Conservation (phyloP, 306 rosid species). For the Vicia villosa region DNA sequence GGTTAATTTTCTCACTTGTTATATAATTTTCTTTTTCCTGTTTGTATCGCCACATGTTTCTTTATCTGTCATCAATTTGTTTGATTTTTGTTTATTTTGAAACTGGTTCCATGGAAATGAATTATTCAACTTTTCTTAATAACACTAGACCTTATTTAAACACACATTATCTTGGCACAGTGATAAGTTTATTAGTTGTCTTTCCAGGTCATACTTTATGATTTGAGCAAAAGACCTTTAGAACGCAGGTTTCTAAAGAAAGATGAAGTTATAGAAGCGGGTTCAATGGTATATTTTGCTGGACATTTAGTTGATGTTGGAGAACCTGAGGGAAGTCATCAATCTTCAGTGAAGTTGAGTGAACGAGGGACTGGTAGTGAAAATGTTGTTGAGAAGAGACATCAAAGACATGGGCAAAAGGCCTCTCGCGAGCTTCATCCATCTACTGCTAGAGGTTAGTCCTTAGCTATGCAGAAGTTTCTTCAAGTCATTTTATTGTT, state of each 20-base stretch:
- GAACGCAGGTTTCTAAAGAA: slow-evolving; percentile 63
- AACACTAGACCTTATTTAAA: neutral
- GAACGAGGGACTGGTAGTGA: slow-evolving; percentile 31
- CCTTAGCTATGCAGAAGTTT: neutral
- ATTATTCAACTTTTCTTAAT: slow-evolving; percentile 6
- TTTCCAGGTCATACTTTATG: slow-evolving; percentile 64
- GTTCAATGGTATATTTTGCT: slow-evolving; percentile 56
- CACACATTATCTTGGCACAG: slow-evolving; percentile 5
- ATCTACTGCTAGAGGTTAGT: slow-evolving; percentile 52
- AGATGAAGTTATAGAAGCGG: slow-evolving; percentile 59
- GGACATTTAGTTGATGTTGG: slow-evolving; percentile 72
- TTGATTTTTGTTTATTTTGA: slow-evolving; percentile 28
- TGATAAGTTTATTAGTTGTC: slow-evolving; percentile 13
- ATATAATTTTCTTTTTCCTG: slow-evolving; percentile 25
- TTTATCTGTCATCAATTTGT: slow-evolving; percentile 19
- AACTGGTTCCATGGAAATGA: slow-evolving; percentile 17
- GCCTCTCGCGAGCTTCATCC: slow-evolving; percentile 36
- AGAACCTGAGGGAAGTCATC: slow-evolving; percentile 54
- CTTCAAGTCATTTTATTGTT: neutral
- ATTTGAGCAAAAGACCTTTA: slow-evolving; percentile 56
- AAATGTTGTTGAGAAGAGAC: slow-evolving; percentile 37
- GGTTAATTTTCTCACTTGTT: slow-evolving; percentile 46
- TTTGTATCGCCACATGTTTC: slow-evolving; percentile 4
- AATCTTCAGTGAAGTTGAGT: slow-evolving; percentile 40
- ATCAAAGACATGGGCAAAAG: slow-evolving; percentile 37